Evolutionary conservation across 169 alveolate genomes (phyloP).

Genomic region (Eimeria falciformis): DNA sequence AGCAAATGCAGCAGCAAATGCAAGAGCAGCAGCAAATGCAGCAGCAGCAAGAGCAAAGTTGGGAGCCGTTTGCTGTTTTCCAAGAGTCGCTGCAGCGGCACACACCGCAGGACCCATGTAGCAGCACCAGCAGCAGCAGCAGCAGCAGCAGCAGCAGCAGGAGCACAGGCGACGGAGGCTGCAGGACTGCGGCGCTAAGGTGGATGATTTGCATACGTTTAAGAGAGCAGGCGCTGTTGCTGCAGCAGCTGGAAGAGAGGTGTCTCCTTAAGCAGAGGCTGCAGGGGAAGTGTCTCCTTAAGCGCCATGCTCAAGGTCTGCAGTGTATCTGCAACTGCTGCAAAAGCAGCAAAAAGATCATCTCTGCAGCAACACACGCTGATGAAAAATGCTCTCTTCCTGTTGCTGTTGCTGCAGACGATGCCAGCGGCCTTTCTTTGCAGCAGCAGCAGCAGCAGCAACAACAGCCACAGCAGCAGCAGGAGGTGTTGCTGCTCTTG

Average conservation of each 20-base stretch:
- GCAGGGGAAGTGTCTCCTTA: not conserved
- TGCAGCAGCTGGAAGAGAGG: constrained; percentile 70
- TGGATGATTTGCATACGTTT: constrained; percentile 48
- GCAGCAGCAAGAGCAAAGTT: not conserved
- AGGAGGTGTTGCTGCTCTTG: not conserved
- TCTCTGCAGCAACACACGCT: too few relatives aligned
- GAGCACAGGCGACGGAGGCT: not conserved
- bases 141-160: constrained; percentile 46
- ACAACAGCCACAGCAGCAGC: constrained; percentile 28
- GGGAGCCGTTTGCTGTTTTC: not conserved
- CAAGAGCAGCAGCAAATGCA: not conserved
- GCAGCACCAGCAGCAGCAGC: constrained; percentile 24
- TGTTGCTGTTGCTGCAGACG: not conserved
- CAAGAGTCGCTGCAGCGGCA: not conserved
- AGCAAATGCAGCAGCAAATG: not conserved
- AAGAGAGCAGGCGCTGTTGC: constrained; percentile 50
- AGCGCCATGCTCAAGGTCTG: not conserved
- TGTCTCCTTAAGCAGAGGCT: constrained; percentile 39
- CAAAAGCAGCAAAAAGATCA: not conserved
- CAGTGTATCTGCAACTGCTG: constrained; percentile 33
- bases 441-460: constrained; percentile 45
- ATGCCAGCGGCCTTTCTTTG: not conserved
- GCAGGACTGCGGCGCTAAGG: constrained; percentile 42
- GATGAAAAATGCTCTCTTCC: too few relatives aligned
- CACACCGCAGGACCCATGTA: not conserved